A percentile compares a stretch with the other conserved stretches of the same genome.
These are phyloP conservation scores for Candida endomychidarum DNA, from an alignment of 805 yeast species.

Conservation along the genomic window DNA sequence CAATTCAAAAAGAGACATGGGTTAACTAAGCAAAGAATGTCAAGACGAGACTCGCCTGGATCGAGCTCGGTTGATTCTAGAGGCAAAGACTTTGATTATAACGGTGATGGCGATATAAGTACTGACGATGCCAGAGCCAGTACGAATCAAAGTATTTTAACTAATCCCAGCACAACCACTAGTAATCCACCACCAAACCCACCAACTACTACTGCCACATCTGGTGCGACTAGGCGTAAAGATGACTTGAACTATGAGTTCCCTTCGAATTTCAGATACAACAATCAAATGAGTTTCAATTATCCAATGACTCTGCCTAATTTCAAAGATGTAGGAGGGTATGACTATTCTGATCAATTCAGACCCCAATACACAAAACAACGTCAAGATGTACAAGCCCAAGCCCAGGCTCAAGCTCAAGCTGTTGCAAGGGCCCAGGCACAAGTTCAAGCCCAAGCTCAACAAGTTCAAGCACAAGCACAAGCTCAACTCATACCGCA, in stretches of 20 bases:
- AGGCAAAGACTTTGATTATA: slow-evolving; percentile 1
- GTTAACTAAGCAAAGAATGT: slow-evolving; percentile 34
- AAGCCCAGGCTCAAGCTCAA: slow-evolving; percentile 16
- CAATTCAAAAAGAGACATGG: slow-evolving; percentile 63
- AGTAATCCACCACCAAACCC: slow-evolving; percentile 3
- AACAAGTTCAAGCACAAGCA: slow-evolving; percentile 15
- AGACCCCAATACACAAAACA: slow-evolving; percentile 26
- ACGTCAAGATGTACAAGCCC: slow-evolving; percentile 19
- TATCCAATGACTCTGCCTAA: slow-evolving; percentile 16
- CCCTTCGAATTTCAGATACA: slow-evolving; percentile 10
- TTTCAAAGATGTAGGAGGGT: slow-evolving; percentile 6
- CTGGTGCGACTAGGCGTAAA: slow-evolving; percentile 20
- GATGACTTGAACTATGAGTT: slow-evolving; percentile 6
- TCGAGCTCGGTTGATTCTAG: slow-evolving; percentile 1
- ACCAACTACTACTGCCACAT: slow-evolving; percentile 13
- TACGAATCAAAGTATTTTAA: slow-evolving; percentile 4
- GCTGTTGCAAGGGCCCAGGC: slow-evolving; percentile 17
- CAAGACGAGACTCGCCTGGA: slow-evolving; percentile 6
- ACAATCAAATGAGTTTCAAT: slow-evolving; percentile 14
- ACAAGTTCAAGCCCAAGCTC: slow-evolving; percentile 17
- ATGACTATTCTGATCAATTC: slow-evolving; percentile 20
- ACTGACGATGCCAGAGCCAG: not conserved
- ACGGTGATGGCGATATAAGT: slow-evolving; percentile 1
- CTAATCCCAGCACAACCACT: slow-evolving; percentile 4
- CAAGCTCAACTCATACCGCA: slow-evolving; percentile 9